Evolutionary conservation across 2,329 filamentous ascomycete genomes (phyloP), one percentile per base, ranked within the genome.

Genomic region (Scedosporium minutisporum): DNA sequence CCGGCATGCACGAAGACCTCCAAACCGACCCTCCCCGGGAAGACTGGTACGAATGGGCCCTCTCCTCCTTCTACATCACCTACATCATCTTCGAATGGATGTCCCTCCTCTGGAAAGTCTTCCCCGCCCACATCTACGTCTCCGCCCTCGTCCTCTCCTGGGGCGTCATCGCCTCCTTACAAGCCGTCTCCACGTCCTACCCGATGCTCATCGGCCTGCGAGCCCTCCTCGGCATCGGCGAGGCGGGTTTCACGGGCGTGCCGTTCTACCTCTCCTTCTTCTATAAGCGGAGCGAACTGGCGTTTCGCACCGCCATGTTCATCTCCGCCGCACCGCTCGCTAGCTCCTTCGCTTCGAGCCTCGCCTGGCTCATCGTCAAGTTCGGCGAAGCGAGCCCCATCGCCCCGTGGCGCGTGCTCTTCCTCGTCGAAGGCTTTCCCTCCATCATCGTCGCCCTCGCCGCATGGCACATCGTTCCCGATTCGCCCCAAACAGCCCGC

Each of bases 391-490:
- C 80, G 64, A 78, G 83, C 1, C 88, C 88, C 16, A 87, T 96
- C 59, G 89, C 90, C 0, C 85, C 89, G 3, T 96, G 92, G 92
- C 83, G 92, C n/a, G 80, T 93, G 1, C 79, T 96, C 29, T 96
- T 96, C 69, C 80, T 96, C 6, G 68, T 93, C 12, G 92, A 96
- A 73, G 92, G 91, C 1, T 93, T 96, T 64, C 92, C 92, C 1
- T 91, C 89, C 27, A 82, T 96, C 53, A 65, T 96, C 7, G 83
- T 90, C 12, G 87, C 90, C 5, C 84, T 89, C 0, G 80, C 87
- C 65, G 89, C 90, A 12, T 96, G 87, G 87, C 78, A 80, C 61
- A 78, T 87, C 69, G 86, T 96, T 60, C 91, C 92, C 0, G 91
- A 96, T 74, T 83, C 84, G 0, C 91, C 91, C 0, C 79, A 82